Evolutionary conservation across 164 flowering plant genomes (phyloP).

Genomic region (Magnolia kwangsiensis): DNA sequence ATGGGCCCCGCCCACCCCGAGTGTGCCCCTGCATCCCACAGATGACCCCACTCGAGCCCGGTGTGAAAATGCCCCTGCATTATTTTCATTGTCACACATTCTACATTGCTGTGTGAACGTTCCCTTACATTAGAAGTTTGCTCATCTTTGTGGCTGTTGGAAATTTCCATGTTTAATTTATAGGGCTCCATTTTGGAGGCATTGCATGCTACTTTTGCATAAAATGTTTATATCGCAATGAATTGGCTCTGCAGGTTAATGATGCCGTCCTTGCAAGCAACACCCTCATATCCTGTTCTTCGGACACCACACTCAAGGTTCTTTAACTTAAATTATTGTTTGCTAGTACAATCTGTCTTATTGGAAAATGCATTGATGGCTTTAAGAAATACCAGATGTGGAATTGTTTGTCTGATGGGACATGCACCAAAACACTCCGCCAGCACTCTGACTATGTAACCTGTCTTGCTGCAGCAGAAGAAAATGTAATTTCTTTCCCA

Average conservation of each 20-base stretch:
- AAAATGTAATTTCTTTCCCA: conserved; percentile 68
- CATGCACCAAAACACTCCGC: conserved; percentile 71
- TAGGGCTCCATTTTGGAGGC: not conserved
- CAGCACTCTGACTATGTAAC: conserved; percentile 97
- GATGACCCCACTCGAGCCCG: too few relatives aligned
- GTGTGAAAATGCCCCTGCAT: too few relatives aligned
- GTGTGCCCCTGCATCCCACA: too few relatives aligned
- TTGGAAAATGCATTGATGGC: not conserved
- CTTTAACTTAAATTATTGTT: not conserved
- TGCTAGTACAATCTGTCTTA: not conserved
- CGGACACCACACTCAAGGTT: conserved; percentile 95
- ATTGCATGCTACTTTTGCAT: not conserved
- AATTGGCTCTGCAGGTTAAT: conserved; percentile 68
- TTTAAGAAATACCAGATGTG: conserved; percentile 52
- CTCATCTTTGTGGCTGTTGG: not conserved
- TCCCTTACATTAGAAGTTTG: not conserved
- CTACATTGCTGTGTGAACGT: not conserved
- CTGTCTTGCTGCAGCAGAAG: conserved; percentile 81
- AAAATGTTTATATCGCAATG: not conserved
- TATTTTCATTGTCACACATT: not conserved
- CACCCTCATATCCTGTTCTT: conserved; percentile 92
- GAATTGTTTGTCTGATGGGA: conserved; percentile 83
- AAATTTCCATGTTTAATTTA: not conserved
- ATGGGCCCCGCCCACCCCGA: too few relatives aligned
- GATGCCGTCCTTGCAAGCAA: conserved; percentile 81